These are phyloP conservation scores for Moesziomyces globuligerus DNA, from an alignment of 1,284 basidiomycete species.

Conservation along the genomic window DNA sequence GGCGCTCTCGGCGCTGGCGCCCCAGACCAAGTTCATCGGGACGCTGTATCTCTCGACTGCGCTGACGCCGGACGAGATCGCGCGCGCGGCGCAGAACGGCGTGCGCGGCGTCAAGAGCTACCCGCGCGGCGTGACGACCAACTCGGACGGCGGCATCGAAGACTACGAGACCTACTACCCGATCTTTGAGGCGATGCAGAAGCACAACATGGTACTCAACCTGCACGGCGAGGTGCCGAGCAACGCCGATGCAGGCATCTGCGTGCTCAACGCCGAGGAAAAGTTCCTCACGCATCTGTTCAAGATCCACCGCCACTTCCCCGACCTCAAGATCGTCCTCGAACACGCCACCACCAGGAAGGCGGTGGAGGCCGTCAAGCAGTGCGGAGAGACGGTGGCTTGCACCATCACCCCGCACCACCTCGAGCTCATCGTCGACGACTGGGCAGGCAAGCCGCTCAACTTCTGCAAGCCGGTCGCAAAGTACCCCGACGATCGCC, in stretches of 20 bases:
- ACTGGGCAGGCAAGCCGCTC: constrained; percentile 95
- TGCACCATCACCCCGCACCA: constrained; percentile 99
- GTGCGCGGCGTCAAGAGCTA: constrained; percentile 89
- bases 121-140: constrained; percentile 96
- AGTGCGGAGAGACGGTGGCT: constrained; percentile 77
- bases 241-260: constrained; percentile 83
- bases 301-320: constrained; percentile 85
- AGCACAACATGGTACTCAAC: constrained; percentile 91
- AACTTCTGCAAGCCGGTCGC: constrained; percentile 99
- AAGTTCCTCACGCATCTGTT: constrained; percentile 88
- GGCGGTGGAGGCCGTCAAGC: constrained; percentile 79
- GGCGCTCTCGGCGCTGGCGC: constrained; percentile 79
- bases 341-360: constrained; percentile 98
- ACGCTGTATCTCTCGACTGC: constrained; percentile 92
- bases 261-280: constrained; percentile 92
- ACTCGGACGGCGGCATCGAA: constrained; percentile 95
- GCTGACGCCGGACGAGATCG: constrained; percentile 89
- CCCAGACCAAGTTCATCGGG: constrained; percentile 87
- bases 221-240: constrained; percentile 97
- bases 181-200: constrained; percentile 94
- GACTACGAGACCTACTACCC: constrained; percentile 94
- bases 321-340: constrained; percentile 92
- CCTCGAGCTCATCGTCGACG: constrained; percentile 91
- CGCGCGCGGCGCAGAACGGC: constrained; percentile 73
- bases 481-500: constrained; percentile 90